A percentile compares a stretch with the other conserved stretches of the same genome.
Evolutionary conservation across 805 yeast genomes (phyloP).

Genomic region (Spathaspora sp.): DNA sequence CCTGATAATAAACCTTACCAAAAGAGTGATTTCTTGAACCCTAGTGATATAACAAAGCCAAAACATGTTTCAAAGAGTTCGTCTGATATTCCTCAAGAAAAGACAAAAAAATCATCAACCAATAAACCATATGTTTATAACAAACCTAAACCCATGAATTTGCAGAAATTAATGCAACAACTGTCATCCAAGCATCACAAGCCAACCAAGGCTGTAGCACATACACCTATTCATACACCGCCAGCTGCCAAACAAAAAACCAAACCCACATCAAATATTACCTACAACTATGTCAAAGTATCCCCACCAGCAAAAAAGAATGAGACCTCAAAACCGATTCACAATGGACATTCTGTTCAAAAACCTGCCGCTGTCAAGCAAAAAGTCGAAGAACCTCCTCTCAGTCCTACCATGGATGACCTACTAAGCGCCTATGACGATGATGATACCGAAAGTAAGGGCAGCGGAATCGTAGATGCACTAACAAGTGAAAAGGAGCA

Average conservation of each 20-base stretch:
- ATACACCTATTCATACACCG: neutral
- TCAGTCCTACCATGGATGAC: constrained; percentile 25
- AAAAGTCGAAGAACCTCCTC: constrained; percentile 4
- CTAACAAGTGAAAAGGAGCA: constrained; percentile 24
- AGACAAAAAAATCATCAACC: neutral
- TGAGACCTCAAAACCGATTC: constrained; percentile 6
- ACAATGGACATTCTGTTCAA: neutral
- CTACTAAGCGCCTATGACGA: constrained; percentile 21
- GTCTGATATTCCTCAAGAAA: constrained; percentile 16
- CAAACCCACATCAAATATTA: constrained; percentile 20
- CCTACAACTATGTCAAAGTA: constrained; percentile 26
- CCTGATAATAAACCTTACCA: neutral
- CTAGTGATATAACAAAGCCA: neutral
- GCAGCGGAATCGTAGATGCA: neutral
- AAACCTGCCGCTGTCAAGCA: neutral
- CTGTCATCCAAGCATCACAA: constrained; percentile 5
- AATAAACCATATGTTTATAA: constrained; percentile 25
- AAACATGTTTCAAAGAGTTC: constrained; percentile 18
- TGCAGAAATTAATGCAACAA: constrained; percentile 27
- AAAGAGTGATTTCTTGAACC: neutral
- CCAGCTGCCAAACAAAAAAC: constrained; percentile 1
- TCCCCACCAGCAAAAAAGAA: neutral
- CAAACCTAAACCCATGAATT: constrained; percentile 38
- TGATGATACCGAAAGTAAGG: constrained; percentile 19
- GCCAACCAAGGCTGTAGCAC: neutral